Base-by-base conservation (phyloP, 768 basidiomycete genomes). In the Amylocystis lapponica region DNA sequence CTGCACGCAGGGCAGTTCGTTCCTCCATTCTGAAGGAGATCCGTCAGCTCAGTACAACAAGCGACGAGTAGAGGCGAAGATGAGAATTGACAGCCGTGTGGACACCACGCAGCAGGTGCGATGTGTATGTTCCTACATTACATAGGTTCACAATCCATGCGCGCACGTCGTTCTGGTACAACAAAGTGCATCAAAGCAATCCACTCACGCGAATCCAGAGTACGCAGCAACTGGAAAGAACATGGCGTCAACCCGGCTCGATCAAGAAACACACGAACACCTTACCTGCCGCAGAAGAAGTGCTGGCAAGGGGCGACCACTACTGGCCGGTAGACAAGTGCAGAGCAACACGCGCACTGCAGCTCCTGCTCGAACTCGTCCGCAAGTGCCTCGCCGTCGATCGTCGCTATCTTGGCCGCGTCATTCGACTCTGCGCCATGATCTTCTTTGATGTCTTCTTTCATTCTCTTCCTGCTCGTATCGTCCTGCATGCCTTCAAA, bases 211-310 rank as follows among this genome's bases (percentile, higher is more conserved):
- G 76, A 61, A 91, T 79, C 89, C 89, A 92, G 39, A 90, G 75
- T 1, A 78, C 69, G 58, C 83, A 85, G 60, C 88, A 91, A 57
- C 88, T 91, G 48, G 11, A 34, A 23, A 27, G 14, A 49, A 9
- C 42, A 55, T 22, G 9, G 36, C 34, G 27, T n/a, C n/a, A 25
- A 9, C 5, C n/a, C 5, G 32, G 17, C 20, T 9, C 31, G 34
- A 16, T 11, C 5, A 17, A 29, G 12, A 11, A 19, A 29, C 36
- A 11, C n/a, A 7, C 14, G 17, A 29, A 36, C 20, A 22, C 5
- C 66, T 46, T 63, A 88, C 86, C 88, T 89, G 62, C 89, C 89
- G 56, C 89, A 92, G 59, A 90, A 91, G 71, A 86, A 89, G 70
- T 92, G 89, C 53, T 90, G 86, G 60, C 89, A 92, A 23, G 89